Evolutionary conservation across 768 basidiomycete genomes (phyloP).

Genomic region (Mycena floridula): DNA sequence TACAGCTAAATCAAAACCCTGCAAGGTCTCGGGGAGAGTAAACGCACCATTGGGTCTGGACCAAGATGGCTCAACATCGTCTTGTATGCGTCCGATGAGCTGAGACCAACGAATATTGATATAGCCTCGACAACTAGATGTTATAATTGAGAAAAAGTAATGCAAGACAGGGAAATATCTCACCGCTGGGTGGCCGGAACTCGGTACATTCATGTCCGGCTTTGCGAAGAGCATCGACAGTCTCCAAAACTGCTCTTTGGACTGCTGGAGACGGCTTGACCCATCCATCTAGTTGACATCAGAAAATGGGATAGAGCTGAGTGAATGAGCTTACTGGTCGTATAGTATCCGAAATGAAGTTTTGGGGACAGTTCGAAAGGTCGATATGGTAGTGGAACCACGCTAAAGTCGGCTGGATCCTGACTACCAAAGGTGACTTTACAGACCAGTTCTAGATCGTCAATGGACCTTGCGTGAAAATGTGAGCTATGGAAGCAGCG

Average conservation of each 20-base stretch:
- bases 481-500: too few species aligned
- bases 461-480: slow-evolving; percentile 57
- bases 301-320: slow-evolving; percentile 12
- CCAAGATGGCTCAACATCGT: slow-evolving; percentile 62
- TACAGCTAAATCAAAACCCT: too few species aligned
- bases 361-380: slow-evolving; percentile 47
- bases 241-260: slow-evolving; percentile 68
- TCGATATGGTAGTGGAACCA: slow-evolving; percentile 58
- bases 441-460: slow-evolving; percentile 61
- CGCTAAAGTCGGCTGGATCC: slow-evolving; percentile 26
- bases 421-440: slow-evolving; percentile 46
- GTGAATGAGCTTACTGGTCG: slow-evolving; percentile 41
- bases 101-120: slow-evolving; percentile 56
- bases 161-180: too few species aligned
- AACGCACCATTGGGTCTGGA: slow-evolving; percentile 56
- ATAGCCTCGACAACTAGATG: slow-evolving; percentile 29
- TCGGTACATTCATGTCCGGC: slow-evolving; percentile 81
- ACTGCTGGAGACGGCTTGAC: slow-evolving; percentile 66
- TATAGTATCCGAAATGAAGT: slow-evolving; percentile 73
- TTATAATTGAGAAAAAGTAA: background rate
- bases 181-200: too few species aligned
- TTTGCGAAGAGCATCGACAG: slow-evolving; percentile 55
- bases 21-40: too few species aligned
- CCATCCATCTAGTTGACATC: slow-evolving; percentile 45
- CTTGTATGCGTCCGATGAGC: slow-evolving; percentile 70